Conservation (phyloP, 1,284 basidiomycete genomes). For the Ceraceosorus bombacis region DNA sequence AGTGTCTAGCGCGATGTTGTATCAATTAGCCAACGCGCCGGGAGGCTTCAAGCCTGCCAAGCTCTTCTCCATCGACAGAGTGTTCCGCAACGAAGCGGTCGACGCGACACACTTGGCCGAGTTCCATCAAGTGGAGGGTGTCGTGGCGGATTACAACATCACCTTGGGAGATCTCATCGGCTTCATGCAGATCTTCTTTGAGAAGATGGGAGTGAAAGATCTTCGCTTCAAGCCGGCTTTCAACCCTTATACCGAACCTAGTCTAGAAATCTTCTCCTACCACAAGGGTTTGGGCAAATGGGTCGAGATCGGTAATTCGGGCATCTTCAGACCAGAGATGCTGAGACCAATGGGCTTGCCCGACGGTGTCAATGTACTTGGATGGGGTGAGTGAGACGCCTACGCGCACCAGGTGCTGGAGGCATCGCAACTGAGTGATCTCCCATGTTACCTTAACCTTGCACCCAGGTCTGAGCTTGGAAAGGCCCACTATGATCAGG, state of each 20-base stretch:
- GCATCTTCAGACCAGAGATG: conserved; percentile 99
- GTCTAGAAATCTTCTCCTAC: conserved; percentile 98
- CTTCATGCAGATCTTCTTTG: conserved; percentile 65
- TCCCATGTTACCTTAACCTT: not conserved
- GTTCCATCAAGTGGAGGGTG: conserved; percentile 99
- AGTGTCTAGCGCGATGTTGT: conserved; percentile 88
- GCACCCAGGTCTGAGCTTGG: conserved; percentile 60
- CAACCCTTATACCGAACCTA: conserved; percentile 68
- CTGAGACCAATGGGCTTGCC: conserved; percentile 92
- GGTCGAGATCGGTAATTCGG: conserved; percentile 82
- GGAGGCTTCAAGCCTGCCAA: conserved; percentile 90
- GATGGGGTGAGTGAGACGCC: conserved; percentile 63
- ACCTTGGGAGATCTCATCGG: conserved; percentile 97
- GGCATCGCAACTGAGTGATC: not conserved
- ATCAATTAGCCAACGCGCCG: conserved; percentile 60
- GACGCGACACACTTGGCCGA: conserved; percentile 99
- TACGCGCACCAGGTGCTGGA: too few relatives aligned
- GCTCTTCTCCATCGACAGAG: conserved; percentile 94
- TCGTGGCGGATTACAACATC: conserved; percentile 86
- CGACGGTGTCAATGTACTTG: conserved; percentile 89
- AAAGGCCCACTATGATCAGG: conserved; percentile 96
- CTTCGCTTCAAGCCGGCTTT: conserved; percentile 96
- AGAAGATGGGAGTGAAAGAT: conserved; percentile 90
- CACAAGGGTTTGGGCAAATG: conserved; percentile 88
- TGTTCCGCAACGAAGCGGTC: conserved; percentile 98